Evolutionary conservation across 768 basidiomycete genomes (phyloP).

Genomic region (Pleurotus ostreatus): DNA sequence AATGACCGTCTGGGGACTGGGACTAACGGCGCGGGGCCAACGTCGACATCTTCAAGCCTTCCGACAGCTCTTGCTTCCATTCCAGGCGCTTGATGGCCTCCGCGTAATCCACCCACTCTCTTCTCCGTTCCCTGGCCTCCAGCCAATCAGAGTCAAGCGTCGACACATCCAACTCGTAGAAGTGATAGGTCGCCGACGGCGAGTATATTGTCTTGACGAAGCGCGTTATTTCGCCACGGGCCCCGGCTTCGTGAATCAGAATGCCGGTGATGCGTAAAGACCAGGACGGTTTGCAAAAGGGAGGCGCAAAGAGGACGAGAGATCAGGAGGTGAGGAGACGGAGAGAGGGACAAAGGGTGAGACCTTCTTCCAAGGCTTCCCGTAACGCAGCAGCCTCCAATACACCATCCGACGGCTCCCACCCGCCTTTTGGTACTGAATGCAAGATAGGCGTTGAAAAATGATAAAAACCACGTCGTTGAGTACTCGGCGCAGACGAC

Average conservation of each 20-base stretch:
- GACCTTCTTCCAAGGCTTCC: slow-evolving; percentile 97
- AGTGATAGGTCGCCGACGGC: slow-evolving; percentile 80
- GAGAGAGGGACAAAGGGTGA: slow-evolving; percentile 75
- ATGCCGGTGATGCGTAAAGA: slow-evolving; percentile 15
- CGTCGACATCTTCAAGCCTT: slow-evolving; percentile 69
- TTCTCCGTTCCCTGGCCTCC: slow-evolving; percentile 70
- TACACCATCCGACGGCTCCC: slow-evolving; percentile 76
- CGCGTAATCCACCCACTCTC: slow-evolving; percentile 88
- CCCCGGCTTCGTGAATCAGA: slow-evolving; percentile 59
- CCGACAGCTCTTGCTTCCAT: slow-evolving; percentile 84
- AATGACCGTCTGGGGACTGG: not conserved
- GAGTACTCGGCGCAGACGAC: not conserved
- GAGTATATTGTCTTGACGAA: slow-evolving; percentile 81
- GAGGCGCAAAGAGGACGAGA: slow-evolving; percentile 37
- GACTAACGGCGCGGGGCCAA: slow-evolving; percentile 53
- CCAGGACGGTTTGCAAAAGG: slow-evolving; percentile 15
- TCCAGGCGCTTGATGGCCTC: slow-evolving; percentile 71
- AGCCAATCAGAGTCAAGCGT: slow-evolving; percentile 78
- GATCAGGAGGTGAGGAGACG: slow-evolving; percentile 71
- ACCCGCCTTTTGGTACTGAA: slow-evolving; percentile 90
- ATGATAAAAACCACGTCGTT: not conserved
- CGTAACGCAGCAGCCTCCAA: slow-evolving; percentile 86
- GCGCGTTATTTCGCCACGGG: slow-evolving; percentile 81
- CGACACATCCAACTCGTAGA: slow-evolving; percentile 84
- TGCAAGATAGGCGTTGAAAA: no score